Evolutionary conservation across 371 early-diverging fungal species (phyloP).

Genomic region (Mortierella sp.): DNA sequence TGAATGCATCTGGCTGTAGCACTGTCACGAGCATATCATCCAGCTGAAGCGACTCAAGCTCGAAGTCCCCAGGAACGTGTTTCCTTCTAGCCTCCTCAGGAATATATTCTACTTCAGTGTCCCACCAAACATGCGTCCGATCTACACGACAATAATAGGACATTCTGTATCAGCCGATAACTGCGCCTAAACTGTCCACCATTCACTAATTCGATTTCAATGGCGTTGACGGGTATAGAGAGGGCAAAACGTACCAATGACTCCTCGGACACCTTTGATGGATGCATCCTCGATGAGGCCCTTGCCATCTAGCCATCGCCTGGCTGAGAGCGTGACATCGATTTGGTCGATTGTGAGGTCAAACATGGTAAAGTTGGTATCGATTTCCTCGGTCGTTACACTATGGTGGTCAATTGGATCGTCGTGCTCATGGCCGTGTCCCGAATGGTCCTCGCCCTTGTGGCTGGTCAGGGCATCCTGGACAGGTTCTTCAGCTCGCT

Average conservation of each 20-base stretch:
- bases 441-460: constrained; percentile 48
- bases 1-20: constrained; percentile 83
- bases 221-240: neutral
- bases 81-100: constrained; percentile 70
- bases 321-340: constrained; percentile 87
- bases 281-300: constrained; percentile 87
- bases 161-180: too few species aligned
- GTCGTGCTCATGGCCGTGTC: constrained; percentile 50
- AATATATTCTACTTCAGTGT: constrained; percentile 72
- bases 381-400: constrained; percentile 55
- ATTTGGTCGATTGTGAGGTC: constrained; percentile 85
- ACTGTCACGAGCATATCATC: constrained; percentile 84
- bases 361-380: constrained; percentile 87
- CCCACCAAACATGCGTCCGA: constrained; percentile 87
- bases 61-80: constrained; percentile 87
- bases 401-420: constrained; percentile 3
- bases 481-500: constrained; percentile 25
- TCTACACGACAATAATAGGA: constrained; percentile 57
- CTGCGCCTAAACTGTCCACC: too few species aligned
- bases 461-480: constrained; percentile 3
- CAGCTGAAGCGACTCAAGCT: constrained; percentile 75
- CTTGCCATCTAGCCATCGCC: constrained; percentile 93
- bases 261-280: constrained; percentile 90
- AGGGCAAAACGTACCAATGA: constrained; percentile 61
- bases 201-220: too few species aligned